Percentiles rank a stretch among this genome's conserved stretches.
Evolutionary conservation across 139 green algal species (phyloP).

Genomic region (Gonium pectorale): DNA sequence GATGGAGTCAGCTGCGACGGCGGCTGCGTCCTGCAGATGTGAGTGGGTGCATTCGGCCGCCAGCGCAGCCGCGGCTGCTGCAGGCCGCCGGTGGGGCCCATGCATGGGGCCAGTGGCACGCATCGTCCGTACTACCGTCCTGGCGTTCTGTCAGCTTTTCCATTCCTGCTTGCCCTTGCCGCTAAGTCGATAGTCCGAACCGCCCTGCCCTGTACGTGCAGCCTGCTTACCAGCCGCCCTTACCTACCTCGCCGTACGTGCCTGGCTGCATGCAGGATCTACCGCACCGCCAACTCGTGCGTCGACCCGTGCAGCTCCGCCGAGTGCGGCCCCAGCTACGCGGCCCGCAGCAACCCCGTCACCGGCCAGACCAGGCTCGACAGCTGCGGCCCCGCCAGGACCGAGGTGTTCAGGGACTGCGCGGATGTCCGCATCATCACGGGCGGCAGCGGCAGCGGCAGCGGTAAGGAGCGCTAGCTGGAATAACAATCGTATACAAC

Average conservation of each 20-base stretch:
- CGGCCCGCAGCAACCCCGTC: not conserved
- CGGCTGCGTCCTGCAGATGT: not conserved
- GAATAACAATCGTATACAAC: too few relatives aligned
- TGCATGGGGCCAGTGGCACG: too few relatives aligned
- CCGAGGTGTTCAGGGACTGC: not conserved
- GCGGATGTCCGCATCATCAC: not conserved
- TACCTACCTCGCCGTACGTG: not conserved
- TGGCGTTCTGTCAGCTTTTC: too few relatives aligned
- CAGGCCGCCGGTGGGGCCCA: too few relatives aligned
- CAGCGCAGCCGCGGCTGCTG: too few relatives aligned
- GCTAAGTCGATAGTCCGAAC: too few relatives aligned
- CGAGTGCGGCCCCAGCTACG: not conserved
- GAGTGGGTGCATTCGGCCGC: too few relatives aligned
- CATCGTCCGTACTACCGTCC: too few relatives aligned
- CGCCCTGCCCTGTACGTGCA: not conserved
- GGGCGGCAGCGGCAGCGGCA: too few relatives aligned
- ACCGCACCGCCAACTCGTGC: slow-evolving; percentile 24
- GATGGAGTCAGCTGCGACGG: not conserved
- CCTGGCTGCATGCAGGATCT: not conserved
- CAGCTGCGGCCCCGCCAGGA: not conserved
- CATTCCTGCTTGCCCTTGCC: not conserved
- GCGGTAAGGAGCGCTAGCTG: too few relatives aligned
- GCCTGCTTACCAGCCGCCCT: not conserved
- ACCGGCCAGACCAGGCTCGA: not conserved
- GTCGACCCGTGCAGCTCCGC: not conserved